Percentiles rank a stretch among this genome's conserved stretches.
Evolutionary conservation across 2,329 filamentous ascomycete species (phyloP).

Genomic region (Monosporascus ibericus): DNA sequence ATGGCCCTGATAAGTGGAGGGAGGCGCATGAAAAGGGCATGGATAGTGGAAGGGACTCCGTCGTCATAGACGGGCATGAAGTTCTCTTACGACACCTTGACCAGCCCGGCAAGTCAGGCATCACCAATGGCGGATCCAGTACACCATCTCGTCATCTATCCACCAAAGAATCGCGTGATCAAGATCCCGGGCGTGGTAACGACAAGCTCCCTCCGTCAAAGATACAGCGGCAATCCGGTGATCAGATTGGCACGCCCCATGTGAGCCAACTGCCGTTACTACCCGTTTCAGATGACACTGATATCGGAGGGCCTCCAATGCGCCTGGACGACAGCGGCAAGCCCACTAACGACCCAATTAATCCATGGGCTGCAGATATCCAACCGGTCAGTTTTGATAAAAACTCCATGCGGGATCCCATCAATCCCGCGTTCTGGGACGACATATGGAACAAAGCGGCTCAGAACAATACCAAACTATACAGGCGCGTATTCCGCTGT

Average conservation of each 20-base stretch:
- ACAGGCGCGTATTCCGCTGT: constrained; percentile 87
- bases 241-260: constrained; percentile 61
- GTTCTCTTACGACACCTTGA: constrained; percentile 51
- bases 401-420: constrained; percentile 90
- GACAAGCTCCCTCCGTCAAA: constrained; percentile 53
- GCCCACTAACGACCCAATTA: constrained; percentile 36
- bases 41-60: constrained; percentile 64
- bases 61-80: constrained; percentile 62
- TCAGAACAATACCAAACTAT: constrained; percentile 92
- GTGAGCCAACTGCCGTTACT: constrained; percentile 66
- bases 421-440: constrained; percentile 75
- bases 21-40: constrained; percentile 54
- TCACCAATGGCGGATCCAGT: constrained; percentile 3
- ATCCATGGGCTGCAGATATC: constrained; percentile 61
- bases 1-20: constrained; percentile 71
- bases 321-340: constrained; percentile 48
- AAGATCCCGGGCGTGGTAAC: constrained; percentile 30
- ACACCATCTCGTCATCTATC: constrained; percentile 8
- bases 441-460: constrained; percentile 85
- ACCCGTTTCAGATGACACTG: constrained; percentile 68
- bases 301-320: constrained; percentile 70
- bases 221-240: constrained; percentile 54
- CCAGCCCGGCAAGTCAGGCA: constrained; percentile 1
- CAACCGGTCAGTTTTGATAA: constrained; percentile 69
- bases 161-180: constrained; percentile 27